Percentiles rank a stretch among this genome's conserved stretches.
Evolutionary conservation across 1,284 basidiomycete genomes (phyloP).

Genomic region (Trametes pubescens): DNA sequence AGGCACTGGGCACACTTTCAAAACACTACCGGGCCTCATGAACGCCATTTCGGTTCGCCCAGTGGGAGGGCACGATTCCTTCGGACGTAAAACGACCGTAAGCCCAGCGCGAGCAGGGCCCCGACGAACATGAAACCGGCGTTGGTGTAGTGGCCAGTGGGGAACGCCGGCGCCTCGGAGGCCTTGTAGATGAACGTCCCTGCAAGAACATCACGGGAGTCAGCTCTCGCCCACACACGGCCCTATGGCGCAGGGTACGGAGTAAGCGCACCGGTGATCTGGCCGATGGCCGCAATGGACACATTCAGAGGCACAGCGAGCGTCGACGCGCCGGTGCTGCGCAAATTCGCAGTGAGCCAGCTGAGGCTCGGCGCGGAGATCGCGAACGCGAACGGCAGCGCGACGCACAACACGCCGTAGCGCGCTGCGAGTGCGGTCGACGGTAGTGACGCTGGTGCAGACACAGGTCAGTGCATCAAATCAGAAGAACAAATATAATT

Average conservation of each 20-base stretch:
- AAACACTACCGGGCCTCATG: slow-evolving; percentile 16
- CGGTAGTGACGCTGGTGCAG: slow-evolving; percentile 38
- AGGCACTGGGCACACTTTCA: neutral
- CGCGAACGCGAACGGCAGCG: slow-evolving; percentile 44
- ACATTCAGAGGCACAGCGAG: slow-evolving; percentile 47
- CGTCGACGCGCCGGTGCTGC: slow-evolving; percentile 42
- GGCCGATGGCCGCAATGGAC: slow-evolving; percentile 45
- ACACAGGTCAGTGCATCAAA: slow-evolving; percentile 14
- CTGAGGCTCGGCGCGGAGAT: slow-evolving; percentile 46
- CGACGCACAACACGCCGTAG: slow-evolving; percentile 46
- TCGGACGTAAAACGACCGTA: slow-evolving; percentile 32
- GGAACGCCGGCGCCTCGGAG: slow-evolving; percentile 42
- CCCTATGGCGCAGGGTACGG: neutral
- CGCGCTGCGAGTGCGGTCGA: slow-evolving; percentile 41
- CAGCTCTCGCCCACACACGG: neutral
- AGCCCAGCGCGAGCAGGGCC: slow-evolving; percentile 31
- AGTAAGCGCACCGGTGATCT: slow-evolving; percentile 40
- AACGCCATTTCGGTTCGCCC: slow-evolving; percentile 34
- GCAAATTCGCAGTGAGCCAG: slow-evolving; percentile 47
- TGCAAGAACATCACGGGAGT: slow-evolving; percentile 7
- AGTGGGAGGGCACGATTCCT: slow-evolving; percentile 28
- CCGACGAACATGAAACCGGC: slow-evolving; percentile 41
- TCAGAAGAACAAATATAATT: neutral
- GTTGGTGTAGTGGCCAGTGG: slow-evolving; percentile 48
- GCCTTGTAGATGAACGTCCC: slow-evolving; percentile 51